Base-by-base conservation (phyloP, 371 early-diverging fungal species). In the Syncephalastrum contaminatum region DNA sequence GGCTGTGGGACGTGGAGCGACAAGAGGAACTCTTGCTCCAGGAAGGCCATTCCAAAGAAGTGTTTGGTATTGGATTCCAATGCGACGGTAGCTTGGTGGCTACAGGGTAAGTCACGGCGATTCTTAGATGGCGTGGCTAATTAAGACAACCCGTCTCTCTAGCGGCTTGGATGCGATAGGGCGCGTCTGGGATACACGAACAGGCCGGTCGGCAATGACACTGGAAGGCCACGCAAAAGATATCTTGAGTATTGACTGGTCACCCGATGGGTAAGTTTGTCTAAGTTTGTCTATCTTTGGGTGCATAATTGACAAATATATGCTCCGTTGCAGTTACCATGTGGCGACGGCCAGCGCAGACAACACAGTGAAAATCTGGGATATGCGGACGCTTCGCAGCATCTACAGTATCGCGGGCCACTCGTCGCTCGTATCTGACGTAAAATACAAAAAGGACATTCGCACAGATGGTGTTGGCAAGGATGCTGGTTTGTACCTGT, bases 131-230 rank as follows among this genome's bases (percentile, higher is more conserved):
- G 43, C 12, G 36, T 46, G 19, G 42, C 13, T 20, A 43, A 36
- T 21, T 6, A 14, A 50, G 18, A 21, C 14, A 19, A 13, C 2
- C 16, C 24, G 48, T 54, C 41, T 19, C 27, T 48, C 5, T 63
- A 89, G 90, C 48, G 98, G 97, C 4, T 67, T 91, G 48, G 98
- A 97, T 69, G 82, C 90, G 4, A 72, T 93, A 47, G 97, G 95
- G 8, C 83, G 95, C 30, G 89, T 98, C 0, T 98, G 98, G 98
- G 98, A 98, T 77, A 73, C 92, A 48, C 83, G 98, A 50, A 90
- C 93, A 4, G 98, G 98, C 2, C 78, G 93, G 57, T 89, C 91
- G 1, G 83, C 95, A 3, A 87, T 95, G 86, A 86, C 86, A 24
- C 78, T 96, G 39, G 85, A 91, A 59, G 97, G 97, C 1, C 98